Base-by-base conservation (phyloP, 805 yeast species). In the Yarrowia hollandica region DNA sequence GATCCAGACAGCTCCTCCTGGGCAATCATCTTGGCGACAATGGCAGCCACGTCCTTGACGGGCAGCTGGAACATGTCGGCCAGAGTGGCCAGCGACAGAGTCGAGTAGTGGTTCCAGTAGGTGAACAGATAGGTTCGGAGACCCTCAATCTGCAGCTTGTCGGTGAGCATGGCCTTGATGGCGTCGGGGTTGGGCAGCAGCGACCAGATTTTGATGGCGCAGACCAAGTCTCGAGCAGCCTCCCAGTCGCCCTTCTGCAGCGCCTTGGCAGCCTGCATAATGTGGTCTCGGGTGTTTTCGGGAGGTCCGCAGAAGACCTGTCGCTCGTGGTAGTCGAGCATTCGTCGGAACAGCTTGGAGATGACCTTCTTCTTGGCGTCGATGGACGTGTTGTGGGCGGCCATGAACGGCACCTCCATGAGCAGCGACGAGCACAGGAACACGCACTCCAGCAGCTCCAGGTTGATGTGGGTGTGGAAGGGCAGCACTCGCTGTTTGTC, bases 241-340 rank as follows among this genome's bases (percentile, higher is more conserved):
- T 79, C 75, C 98, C 99, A 94, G 70, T 92, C 89, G 65, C 97
- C 97, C 66, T 81, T 81, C 71, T 88, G 88, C 73, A 94, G 82
- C 28, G 89, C 83, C 74, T 85, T 85, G 38, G 97, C 95, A 50
- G 97, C 96, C 72, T 88, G 88, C 80, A 92, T 85, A 66, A 94
- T 85, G 74, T 82, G 88, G 73, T 94, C 99, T 69, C 95, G 86
- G 44, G 95, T 88, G 72, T 91, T 89, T 76, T 94, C 99, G 59
- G 98, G 96, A 48, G 99, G 99, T 41, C 98, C 99, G 63, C 90
- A 89, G 79, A 92, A 94, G 60, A 86, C 86, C 73, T 91, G 96
- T 74, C 92, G 86, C 71, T 91, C 97, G 70, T 88, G 90, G 77
- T 86, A 88, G 72, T 94, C 98, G 65, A 94, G 80, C 72, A 88